Percentiles rank a stretch among this genome's conserved stretches.
Evolutionary conservation across 73 alveolate genomes (phyloP).

Genomic region (Tetrahymena thermophila): DNA sequence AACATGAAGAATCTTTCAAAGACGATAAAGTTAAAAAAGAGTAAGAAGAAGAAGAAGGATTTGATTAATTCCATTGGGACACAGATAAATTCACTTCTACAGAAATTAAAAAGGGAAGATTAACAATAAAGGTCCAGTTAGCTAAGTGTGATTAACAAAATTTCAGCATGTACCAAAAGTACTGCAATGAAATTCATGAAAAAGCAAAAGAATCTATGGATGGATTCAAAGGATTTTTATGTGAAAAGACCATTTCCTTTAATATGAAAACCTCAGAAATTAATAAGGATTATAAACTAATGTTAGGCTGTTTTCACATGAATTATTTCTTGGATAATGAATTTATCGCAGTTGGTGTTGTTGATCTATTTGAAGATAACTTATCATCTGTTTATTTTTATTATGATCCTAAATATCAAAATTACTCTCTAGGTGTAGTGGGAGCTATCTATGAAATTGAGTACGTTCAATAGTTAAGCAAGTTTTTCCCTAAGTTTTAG

Average conservation of each 20-base stretch:
- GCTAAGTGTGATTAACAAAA: slow-evolving; percentile 54
- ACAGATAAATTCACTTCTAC: background rate
- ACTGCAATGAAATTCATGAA: slow-evolving; percentile 51
- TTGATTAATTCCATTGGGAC: background rate
- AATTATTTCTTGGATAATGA: slow-evolving; percentile 72
- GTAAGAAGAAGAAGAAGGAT: slow-evolving; percentile 34
- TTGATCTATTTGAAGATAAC: slow-evolving; percentile 61
- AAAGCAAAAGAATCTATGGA: slow-evolving; percentile 29
- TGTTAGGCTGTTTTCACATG: slow-evolving; percentile 83
- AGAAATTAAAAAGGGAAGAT: slow-evolving; percentile 15
- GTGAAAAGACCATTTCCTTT: slow-evolving; percentile 1
- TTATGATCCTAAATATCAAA: slow-evolving; percentile 81
- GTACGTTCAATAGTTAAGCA: slow-evolving; percentile 52
- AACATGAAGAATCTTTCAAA: background rate
- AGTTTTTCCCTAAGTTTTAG: slow-evolving; percentile 54
- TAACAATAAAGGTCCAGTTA: slow-evolving; percentile 28
- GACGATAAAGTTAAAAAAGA: background rate
- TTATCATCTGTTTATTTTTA: slow-evolving; percentile 73
- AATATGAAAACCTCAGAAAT: slow-evolving; percentile 2
- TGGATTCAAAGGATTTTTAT: slow-evolving; percentile 33
- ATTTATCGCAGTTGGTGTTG: slow-evolving; percentile 81
- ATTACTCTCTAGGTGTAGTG: slow-evolving; percentile 72
- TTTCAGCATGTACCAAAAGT: slow-evolving; percentile 43
- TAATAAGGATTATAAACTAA: background rate
- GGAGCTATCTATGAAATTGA: slow-evolving; percentile 90